These are phyloP conservation scores for Coelastrella sp. DNA, from an alignment of 139 green algal species.

Conservation along the genomic window DNA sequence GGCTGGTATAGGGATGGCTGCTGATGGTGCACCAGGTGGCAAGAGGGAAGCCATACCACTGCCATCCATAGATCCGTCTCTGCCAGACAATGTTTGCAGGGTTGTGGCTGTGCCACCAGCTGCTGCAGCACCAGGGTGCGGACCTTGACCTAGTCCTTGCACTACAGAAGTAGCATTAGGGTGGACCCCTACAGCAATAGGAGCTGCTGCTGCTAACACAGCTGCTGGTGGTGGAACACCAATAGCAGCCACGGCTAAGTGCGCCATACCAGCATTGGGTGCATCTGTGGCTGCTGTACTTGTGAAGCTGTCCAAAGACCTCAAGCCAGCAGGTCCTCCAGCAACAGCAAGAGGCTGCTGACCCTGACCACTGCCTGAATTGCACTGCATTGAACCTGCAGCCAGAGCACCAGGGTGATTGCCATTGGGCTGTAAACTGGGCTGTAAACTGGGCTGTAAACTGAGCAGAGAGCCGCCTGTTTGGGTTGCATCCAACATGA, in stretches of 20 bases:
- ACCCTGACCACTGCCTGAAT: constrained; percentile 10
- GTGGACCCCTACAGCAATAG: not conserved
- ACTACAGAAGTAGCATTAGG: not conserved
- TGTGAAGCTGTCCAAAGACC: constrained; percentile 31
- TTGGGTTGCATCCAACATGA: constrained; percentile 9
- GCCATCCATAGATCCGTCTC: constrained; percentile 27
- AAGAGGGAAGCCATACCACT: not conserved
- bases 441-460: no score
- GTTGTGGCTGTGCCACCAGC: constrained; percentile 1
- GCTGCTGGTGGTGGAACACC: not conserved
- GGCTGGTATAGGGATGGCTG: not conserved
- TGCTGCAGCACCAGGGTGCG: constrained; percentile 4
- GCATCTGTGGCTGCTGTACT: constrained; percentile 14
- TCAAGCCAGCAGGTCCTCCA: not conserved
- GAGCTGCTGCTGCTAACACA: not conserved
- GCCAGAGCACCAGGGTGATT: no score
- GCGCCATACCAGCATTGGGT: not conserved
- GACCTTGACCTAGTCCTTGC: not conserved
- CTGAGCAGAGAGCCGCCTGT: not conserved
- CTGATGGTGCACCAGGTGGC: not conserved
- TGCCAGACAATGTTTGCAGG: constrained; percentile 15
- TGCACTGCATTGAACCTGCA: not conserved
- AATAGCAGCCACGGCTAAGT: no score
- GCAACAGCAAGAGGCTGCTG: constrained; percentile 1
- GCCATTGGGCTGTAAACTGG: no score